A percentile compares a stretch with the other conserved stretches of the same genome.
These are phyloP conservation scores for Penicillium fuscoglaucum DNA, from an alignment of 2,329 filamentous ascomycete genomes.

Conservation along the genomic window DNA sequence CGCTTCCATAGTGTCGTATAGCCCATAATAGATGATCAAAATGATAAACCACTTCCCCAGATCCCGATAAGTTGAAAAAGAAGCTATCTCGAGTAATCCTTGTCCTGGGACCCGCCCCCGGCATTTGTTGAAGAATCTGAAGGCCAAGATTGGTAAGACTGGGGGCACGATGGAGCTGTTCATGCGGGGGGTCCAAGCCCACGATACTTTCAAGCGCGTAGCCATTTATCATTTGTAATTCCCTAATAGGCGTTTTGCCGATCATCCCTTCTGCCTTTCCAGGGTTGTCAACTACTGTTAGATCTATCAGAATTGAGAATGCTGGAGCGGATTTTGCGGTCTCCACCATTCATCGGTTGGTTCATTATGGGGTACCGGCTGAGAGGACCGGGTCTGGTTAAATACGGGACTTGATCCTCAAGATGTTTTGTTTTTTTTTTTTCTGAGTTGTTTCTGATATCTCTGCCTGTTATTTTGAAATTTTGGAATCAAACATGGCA, in stretches of 20 bases:
- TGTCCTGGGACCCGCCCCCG: constrained; percentile 21
- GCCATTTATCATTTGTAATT: constrained; percentile 14
- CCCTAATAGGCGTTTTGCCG: constrained; percentile 22
- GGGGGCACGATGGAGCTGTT: neutral
- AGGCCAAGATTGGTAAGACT: neutral
- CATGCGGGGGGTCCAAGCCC: neutral
- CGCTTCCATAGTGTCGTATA: constrained; percentile 47
- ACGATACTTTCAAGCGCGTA: constrained; percentile 21
- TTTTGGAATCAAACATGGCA: constrained; percentile 12
- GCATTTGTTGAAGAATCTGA: neutral
- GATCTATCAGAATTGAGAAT: constrained; percentile 2
- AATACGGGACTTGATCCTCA: constrained; percentile 1
- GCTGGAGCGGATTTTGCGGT: neutral
- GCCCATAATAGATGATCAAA: constrained; percentile 31
- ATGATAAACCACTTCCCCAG: neutral
- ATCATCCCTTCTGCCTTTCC: constrained; percentile 8
- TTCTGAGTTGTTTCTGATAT: neutral
- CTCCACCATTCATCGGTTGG: constrained; percentile 7
- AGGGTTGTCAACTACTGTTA: neutral
- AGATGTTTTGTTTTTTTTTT: neutral
- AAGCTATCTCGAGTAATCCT: neutral
- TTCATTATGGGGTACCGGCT: neutral
- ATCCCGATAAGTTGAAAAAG: neutral
- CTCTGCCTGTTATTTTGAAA: neutral
- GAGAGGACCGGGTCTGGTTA: neutral